Conservation (phyloP, 345 rosid genomes). For the Rhodamnia argentea region DNA sequence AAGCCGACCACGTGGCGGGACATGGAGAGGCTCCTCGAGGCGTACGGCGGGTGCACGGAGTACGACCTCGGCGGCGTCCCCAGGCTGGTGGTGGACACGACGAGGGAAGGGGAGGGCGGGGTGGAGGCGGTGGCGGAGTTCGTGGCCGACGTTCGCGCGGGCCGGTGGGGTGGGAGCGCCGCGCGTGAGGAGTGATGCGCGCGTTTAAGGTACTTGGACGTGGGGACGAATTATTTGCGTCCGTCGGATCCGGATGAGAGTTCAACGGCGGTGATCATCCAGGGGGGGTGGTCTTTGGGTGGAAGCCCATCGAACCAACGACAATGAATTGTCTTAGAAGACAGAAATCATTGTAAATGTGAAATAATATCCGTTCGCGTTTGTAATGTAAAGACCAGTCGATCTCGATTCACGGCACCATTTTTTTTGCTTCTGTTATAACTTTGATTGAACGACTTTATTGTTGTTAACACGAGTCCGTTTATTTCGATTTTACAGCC, state of each 20-base stretch:
- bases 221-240: not conserved
- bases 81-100: conserved; percentile 44
- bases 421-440: too few relatives aligned
- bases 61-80: conserved; percentile 44
- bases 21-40: conserved; percentile 35
- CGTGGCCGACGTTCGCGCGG: conserved; percentile 5
- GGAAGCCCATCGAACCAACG: too few relatives aligned
- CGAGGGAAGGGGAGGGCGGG: conserved; percentile 6
- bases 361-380: not conserved
- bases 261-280: not conserved
- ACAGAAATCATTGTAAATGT: not conserved
- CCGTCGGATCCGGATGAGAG: not conserved
- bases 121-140: conserved; percentile 25
- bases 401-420: not conserved
- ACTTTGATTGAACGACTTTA: not conserved
- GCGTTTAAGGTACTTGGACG: not conserved
- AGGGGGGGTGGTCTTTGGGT: not conserved
- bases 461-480: not conserved
- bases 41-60: conserved; percentile 46
- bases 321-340: too few relatives aligned
- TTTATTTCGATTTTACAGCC: not conserved
- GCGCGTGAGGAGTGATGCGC: not conserved
- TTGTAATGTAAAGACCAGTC: not conserved
- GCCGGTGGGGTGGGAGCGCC: not conserved
- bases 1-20: conserved; percentile 66